Base-by-base conservation (phyloP, 176 grass and related monocot genomes). In the Rhynchospora tenuis region DNA sequence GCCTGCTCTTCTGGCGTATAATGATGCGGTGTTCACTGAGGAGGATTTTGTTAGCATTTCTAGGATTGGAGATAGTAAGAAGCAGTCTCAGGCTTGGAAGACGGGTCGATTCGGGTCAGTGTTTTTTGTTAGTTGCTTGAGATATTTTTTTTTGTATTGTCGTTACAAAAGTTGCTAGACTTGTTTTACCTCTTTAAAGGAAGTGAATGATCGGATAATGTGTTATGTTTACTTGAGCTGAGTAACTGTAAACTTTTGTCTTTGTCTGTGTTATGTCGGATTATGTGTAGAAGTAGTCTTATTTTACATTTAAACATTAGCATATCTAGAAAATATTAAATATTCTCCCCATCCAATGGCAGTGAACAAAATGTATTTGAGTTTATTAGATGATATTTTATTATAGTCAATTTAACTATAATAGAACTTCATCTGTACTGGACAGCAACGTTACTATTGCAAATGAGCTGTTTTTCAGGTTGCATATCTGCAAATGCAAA, bases 11-110 rank as follows among this genome's bases (percentile, higher is more conserved):
- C 89, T 98, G 0, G 84, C 86, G 0, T 90, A 91, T 86, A 98
- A 98, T 60, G 90, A 98, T 81, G 95, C 92, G 5, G 87, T 90
- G 4, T 93, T 98, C 86, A 94, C 95, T 26, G 90, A 94, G 81
- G 95, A 98, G 22, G 95, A 98, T 86, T 98, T 98, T 86, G 87
- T 87, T 23, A 93, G 92, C 84, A 98, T 98, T 85, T 98, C 95
- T 48, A 87, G 87, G 81, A 89, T 98, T 0, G 95, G 95, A 4
- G 95, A 91, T 33, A 98, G 92, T 86, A 94, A 88, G 87, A 98
- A 98, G 84, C 90, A 93, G 74, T 88, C 92, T 1, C 92, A 98
- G 92, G 81, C 90, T 1, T 94, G 92, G 95, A 98, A 98, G 85
- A 94, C 95, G 5, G 95, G 95, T 6, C 95, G 92, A 64, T 98